These are phyloP conservation scores for Podila verticillata DNA, from an alignment of 192 early-diverging fungal genomes.

Conservation along the genomic window DNA sequence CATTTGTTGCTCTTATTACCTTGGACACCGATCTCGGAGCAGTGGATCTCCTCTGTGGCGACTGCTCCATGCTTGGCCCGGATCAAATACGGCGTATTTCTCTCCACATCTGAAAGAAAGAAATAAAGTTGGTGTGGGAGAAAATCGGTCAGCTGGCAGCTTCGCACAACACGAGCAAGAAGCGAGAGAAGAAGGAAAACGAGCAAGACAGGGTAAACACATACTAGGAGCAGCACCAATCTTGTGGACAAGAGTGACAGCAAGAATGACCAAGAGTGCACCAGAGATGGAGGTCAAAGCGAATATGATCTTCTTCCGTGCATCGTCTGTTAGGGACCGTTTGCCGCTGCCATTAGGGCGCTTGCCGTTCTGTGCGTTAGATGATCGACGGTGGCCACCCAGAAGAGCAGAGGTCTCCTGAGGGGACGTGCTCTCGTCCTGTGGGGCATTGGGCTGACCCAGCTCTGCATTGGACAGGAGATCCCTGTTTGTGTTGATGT, in stretches of 20 bases:
- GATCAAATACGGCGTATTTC: constrained; percentile 37
- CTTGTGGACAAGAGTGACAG: constrained; percentile 16
- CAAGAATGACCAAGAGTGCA: constrained; percentile 13
- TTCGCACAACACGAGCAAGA: too few relatives aligned
- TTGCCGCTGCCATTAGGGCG: background rate
- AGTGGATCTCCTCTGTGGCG: constrained; percentile 73
- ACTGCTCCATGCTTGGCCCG: constrained; percentile 69
- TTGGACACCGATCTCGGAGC: constrained; percentile 74
- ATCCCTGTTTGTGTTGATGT: background rate
- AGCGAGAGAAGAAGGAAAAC: too few relatives aligned
- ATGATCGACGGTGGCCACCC: background rate
- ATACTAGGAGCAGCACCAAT: constrained; percentile 17
- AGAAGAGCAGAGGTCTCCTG: constrained; percentile 11
- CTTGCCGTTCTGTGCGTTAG: background rate
- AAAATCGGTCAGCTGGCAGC: background rate
- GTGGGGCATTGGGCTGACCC: constrained; percentile 9
- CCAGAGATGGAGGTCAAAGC: constrained; percentile 15
- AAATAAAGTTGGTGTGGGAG: constrained; percentile 5
- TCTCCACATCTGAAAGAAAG: constrained; percentile 13
- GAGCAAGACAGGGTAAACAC: too few relatives aligned
- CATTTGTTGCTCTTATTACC: constrained; percentile 30
- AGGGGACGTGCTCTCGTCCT: constrained; percentile 2
- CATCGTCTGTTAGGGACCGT: constrained; percentile 19
- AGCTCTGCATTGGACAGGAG: constrained; percentile 19
- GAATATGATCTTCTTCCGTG: constrained; percentile 27